Base-by-base conservation (phyloP, 1,284 basidiomycete genomes). In the Papiliotrema fonsecae region DNA sequence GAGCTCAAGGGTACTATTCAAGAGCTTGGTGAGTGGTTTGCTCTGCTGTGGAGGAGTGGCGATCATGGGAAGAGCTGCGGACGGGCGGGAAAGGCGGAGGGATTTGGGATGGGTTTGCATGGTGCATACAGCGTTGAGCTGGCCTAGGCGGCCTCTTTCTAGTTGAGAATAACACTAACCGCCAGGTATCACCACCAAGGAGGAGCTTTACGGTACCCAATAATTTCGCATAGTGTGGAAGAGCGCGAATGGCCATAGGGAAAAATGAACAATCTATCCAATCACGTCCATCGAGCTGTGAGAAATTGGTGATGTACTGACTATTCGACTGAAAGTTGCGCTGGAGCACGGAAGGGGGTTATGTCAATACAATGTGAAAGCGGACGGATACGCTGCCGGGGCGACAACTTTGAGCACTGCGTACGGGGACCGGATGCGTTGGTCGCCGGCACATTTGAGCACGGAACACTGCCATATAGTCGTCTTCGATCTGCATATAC, bases 1-100 rank as follows among this genome's bases (percentile, higher is more conserved):
- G 92, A 94, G 76, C 79, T 94, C 60, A 87, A 87, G 75, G 78
- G 82, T 48, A 76, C 93, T 55, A 81, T 87, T 60, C 84, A 92
- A 67, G 90, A 96, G 76, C 81, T 97, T 56, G 91, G 91, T 93
- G 65, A 62, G 87, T 82, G 2, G 4, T 28, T n/a, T 25, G 16
- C 14, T 34, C 2, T 2, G 16, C 13, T 16, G 25, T 19, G 27
- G 35, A n/a, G 5, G 19, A 22, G 13, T 14, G 10, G 26, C 24
- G 30, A 34, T 4, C 46, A n/a, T 31, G 3, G 14, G 34, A 27
- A 30, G 37, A 9, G 14, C 2, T 16, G 34, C 5, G 24, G 45
- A 9, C 16, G n/a, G 52, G 18, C 36, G 39, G 36, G 9, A 18
- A 19, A 9, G 19, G 35, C 35, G 11, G 11, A 19, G 19, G 11